Conservation (phyloP, 306 rosid genomes). For the Trifolium dubium region DNA sequence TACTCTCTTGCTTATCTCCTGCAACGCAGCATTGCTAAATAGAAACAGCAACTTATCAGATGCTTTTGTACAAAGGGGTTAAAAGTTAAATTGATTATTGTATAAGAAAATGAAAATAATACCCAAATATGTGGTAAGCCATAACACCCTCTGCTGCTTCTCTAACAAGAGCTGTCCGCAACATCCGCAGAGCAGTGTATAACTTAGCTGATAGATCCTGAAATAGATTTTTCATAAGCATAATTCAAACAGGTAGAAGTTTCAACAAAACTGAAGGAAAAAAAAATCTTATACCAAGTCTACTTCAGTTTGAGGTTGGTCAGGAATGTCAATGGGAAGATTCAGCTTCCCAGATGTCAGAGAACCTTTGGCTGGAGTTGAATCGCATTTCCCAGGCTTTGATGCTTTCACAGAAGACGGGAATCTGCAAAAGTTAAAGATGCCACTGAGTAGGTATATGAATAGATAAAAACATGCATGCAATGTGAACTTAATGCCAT, state of each 20-base stretch:
- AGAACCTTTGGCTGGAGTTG: slow-evolving; percentile 70
- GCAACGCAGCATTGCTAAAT: slow-evolving; percentile 68
- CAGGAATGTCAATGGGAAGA: slow-evolving; percentile 52
- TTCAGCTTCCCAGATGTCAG: slow-evolving; percentile 60
- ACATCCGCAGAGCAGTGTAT: slow-evolving; percentile 68
- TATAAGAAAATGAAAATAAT: slow-evolving; percentile 22
- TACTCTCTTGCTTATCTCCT: slow-evolving; percentile 63
- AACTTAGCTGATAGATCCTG: slow-evolving; percentile 81
- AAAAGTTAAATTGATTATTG: slow-evolving; percentile 5
- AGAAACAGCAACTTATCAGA: slow-evolving; percentile 47
- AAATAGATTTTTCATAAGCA: slow-evolving; percentile 28
- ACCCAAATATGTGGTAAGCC: slow-evolving; percentile 93
- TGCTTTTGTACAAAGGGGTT: neutral
- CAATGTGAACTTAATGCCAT: slow-evolving; percentile 24
- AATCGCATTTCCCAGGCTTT: slow-evolving; percentile 59
- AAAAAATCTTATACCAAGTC: slow-evolving; percentile 61
- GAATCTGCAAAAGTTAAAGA: slow-evolving; percentile 57
- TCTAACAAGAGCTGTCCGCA: slow-evolving; percentile 65
- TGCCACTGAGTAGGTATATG: slow-evolving; percentile 35
- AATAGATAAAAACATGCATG: slow-evolving; percentile 15
- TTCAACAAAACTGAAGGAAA: slow-evolving; percentile 28
- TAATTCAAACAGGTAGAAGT: slow-evolving; percentile 16
- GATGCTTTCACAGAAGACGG: slow-evolving; percentile 62
- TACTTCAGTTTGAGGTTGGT: slow-evolving; percentile 58
- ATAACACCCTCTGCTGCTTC: slow-evolving; percentile 77